Base-by-base conservation (phyloP, 345 rosid genomes). In the Camelina laxa region DNA sequence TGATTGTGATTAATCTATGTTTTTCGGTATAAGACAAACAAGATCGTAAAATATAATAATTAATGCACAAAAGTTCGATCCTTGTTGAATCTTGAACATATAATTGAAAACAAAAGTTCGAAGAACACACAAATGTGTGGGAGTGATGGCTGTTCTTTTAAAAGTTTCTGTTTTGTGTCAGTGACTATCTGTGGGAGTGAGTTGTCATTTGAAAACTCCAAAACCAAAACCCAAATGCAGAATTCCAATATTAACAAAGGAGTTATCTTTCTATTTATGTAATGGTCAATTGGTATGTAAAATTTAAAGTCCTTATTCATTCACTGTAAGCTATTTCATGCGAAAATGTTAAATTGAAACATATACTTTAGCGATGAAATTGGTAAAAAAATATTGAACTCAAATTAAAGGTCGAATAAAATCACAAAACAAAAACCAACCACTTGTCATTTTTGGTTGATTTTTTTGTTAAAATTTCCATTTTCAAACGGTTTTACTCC, bases 121-220 rank as follows among this genome's bases (percentile, higher is more conserved):
- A 73, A 54, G 44, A 63, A 66, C 72, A 74, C 21, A 56, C 21
- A 56, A 44, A 7, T 66, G 78, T 48, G 72, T 48, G 72, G 44
- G 22, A 30, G 72, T 56, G 72, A 65, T 57, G 72, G 59, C 58
- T 66, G 72, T 74, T 74, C 66, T 66, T 57, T 45, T 17, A 57
- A 66, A 65, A 48, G 78, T 17, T 35, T 45, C 20, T 57, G 69
- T 50, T 24, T 57, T 47, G 66, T 74, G 72, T 74, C 78, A 74
- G 78, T 74, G 60, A 74, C 44, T 36, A 58, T 55, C 24, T 5
- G 64, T 66, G 66, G 36, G 44, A 47, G 72, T 74, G 78, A 74
- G 78, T 74, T 74, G 78, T 66, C 78, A 74, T 67, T 35, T 74
- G 72, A 39, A 36, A 74, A 74, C 42, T 67, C 78, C 78, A 66